A percentile compares a stretch with the other conserved stretches of the same genome.
These are phyloP conservation scores for Xanthoparmelia taractica DNA, from an alignment of 495 filamentous ascomycete species.

Conservation along the genomic window DNA sequence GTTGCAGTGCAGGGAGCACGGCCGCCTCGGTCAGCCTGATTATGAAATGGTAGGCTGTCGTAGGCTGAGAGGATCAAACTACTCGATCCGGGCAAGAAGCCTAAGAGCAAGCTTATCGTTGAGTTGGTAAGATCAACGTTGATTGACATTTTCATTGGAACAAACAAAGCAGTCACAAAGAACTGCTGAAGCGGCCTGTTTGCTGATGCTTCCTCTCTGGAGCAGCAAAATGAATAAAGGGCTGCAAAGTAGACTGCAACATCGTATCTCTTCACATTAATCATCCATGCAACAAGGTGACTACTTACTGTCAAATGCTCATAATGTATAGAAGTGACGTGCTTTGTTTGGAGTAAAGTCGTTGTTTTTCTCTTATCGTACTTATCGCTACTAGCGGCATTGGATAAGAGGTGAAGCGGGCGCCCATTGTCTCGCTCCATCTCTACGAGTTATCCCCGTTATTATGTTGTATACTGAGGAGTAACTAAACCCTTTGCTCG, in stretches of 20 bases:
- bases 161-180: background rate
- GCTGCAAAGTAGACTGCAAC: background rate
- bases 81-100: conserved; percentile 5
- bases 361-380: too few relatives aligned
- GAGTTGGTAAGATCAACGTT: background rate
- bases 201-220: background rate
- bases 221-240: background rate
- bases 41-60: background rate
- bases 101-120: conserved; percentile 8
- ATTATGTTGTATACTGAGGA: too few relatives aligned
- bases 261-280: background rate
- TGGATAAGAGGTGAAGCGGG: background rate
- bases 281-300: background rate
- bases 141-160: background rate
- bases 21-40: conserved; percentile 1
- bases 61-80: conserved; percentile 1
- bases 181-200: background rate
- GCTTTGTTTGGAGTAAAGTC: too few relatives aligned
- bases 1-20: background rate
- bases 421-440: too few relatives aligned
- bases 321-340: background rate
- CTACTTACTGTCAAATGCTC: background rate
- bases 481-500: too few relatives aligned
- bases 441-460: too few relatives aligned
- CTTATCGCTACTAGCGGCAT: conserved; percentile 3